phyloP scores from a whole-genome alignment of 2,329 filamentous ascomycete species.

The Incumbomyces delicatus region DNA sequence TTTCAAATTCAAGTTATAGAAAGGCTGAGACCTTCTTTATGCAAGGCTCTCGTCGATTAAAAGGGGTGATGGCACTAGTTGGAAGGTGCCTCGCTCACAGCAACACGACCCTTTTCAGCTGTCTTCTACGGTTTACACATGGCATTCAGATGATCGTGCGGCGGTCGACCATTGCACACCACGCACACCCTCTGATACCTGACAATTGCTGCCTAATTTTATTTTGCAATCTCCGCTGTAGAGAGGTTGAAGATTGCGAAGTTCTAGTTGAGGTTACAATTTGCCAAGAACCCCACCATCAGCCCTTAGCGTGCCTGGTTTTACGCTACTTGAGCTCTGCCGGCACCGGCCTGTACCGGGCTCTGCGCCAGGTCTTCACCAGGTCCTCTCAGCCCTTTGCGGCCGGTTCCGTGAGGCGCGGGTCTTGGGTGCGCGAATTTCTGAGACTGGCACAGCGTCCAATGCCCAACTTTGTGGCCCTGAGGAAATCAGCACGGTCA shows the following conservation, averaged over 20 bases:
- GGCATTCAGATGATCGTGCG: too few relatives aligned
- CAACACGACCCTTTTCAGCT: too few relatives aligned
- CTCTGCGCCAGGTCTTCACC: too few relatives aligned
- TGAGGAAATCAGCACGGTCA: not conserved
- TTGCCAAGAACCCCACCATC: conserved; percentile 21
- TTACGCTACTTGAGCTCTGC: conserved; percentile 8
- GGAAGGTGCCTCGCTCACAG: not conserved
- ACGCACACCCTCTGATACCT: too few relatives aligned
- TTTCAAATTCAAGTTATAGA: not conserved
- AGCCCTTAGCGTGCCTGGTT: conserved; percentile 15
- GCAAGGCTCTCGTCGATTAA: not conserved
- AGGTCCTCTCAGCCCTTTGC: too few relatives aligned
- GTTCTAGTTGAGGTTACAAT: conserved; percentile 12
- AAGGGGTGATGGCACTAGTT: not conserved
- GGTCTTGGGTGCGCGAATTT: not conserved
- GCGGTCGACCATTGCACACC: too few relatives aligned
- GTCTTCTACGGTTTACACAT: too few relatives aligned
- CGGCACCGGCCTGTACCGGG: too few relatives aligned
- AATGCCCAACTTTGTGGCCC: conserved; percentile 1
- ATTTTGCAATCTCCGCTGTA: too few relatives aligned
- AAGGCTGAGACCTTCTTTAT: not conserved
- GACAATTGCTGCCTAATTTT: not conserved
- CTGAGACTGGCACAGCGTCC: not conserved
- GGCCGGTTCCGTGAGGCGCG: too few relatives aligned
- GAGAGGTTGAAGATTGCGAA: conserved; percentile 1